Evolutionary conservation across 2,329 filamentous ascomycete species (phyloP), one percentile per base, ranked within the genome.

Genomic region (Rachicladosporium sp.): DNA sequence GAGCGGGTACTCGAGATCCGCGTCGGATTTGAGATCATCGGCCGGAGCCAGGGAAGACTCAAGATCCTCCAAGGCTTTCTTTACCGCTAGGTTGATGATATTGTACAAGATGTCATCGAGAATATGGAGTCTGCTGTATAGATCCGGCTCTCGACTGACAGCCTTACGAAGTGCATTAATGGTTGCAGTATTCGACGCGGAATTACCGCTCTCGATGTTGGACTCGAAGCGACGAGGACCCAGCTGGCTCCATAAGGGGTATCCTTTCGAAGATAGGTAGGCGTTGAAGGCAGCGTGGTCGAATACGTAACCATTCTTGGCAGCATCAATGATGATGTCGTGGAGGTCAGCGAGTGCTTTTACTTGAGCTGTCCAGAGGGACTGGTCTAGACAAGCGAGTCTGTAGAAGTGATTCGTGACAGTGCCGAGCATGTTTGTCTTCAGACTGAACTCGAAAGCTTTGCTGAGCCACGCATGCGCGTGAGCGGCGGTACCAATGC

Each of bases 371-470:
- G 50, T 47, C 10, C 37, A 34, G 7, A 54, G 41, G 6, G 30
- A 31, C 13, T 60, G 60, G 19, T 61, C 52, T 1, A 27, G 12
- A 44, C 87, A 86, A 27, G 73, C 76, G 0, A 78, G 58, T 3
- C 61, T 66, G 36, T 83, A 77, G 44, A 82, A 80, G 53, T 70
- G 75, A 4, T 65, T 69, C 0, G 82, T 88, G 40, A 73, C 78
- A 0, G 63, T 61, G 0, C 83, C 82, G 2, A 89, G 65, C 15
- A 78, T 59, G 5, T 65, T 46, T 6, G 12, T 13, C 3, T 27
- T 56, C 54, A 75, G 66, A 27, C 73, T 74, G 53, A 82, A 83
- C 0, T 55, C 50, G 34, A 86, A 72, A 3, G 71, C 69, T 12
- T 63, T 56, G 30, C 57, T 50, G 1, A 84, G 51, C 46, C 80